A percentile compares a stretch with the other conserved stretches of the same genome.
Evolutionary conservation across 2,329 filamentous ascomycete species (phyloP).

Genomic region (Claviceps sp.): DNA sequence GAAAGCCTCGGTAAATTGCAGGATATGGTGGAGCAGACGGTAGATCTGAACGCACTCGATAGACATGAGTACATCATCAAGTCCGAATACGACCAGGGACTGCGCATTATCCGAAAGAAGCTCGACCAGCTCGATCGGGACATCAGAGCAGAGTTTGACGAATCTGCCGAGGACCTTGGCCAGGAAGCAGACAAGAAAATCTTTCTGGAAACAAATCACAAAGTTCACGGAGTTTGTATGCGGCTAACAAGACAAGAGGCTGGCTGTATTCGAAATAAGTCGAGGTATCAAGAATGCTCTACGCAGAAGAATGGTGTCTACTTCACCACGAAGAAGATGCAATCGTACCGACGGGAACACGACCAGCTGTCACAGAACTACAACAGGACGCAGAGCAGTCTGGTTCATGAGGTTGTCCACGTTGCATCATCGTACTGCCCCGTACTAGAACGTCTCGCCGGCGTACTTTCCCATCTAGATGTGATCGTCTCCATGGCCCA

Average conservation of each 20-base stretch:
- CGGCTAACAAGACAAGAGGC: constrained; percentile 83
- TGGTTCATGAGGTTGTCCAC: constrained; percentile 83
- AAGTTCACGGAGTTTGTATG: constrained; percentile 93
- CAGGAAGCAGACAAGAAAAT: constrained; percentile 98
- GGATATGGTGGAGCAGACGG: constrained; percentile 97
- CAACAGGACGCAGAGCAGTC: constrained; percentile 80
- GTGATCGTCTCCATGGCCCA: constrained; percentile 92
- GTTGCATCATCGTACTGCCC: constrained; percentile 93
- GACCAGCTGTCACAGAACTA: constrained; percentile 92
- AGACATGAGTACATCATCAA: constrained; percentile 99
- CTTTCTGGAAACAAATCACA: constrained; percentile 82
- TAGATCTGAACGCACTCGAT: constrained; percentile 88
- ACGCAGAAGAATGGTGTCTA: constrained; percentile 99
- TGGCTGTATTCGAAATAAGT: constrained; percentile 83
- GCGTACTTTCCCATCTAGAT: constrained; percentile 76
- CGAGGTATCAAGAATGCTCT: constrained; percentile 81
- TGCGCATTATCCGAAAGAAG: constrained; percentile 80
- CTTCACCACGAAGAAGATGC: constrained; percentile 78
- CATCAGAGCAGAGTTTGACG: constrained; percentile 70
- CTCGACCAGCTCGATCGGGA: constrained; percentile 71
- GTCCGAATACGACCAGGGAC: constrained; percentile 84
- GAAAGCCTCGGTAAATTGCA: constrained; percentile 74
- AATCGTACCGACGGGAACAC: constrained; percentile 73
- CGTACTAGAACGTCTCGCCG: constrained; percentile 78
- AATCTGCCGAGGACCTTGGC: constrained; percentile 65